These are phyloP conservation scores for Malus hybrid DNA, from an alignment of 331 rosid species.

Conservation along the genomic window DNA sequence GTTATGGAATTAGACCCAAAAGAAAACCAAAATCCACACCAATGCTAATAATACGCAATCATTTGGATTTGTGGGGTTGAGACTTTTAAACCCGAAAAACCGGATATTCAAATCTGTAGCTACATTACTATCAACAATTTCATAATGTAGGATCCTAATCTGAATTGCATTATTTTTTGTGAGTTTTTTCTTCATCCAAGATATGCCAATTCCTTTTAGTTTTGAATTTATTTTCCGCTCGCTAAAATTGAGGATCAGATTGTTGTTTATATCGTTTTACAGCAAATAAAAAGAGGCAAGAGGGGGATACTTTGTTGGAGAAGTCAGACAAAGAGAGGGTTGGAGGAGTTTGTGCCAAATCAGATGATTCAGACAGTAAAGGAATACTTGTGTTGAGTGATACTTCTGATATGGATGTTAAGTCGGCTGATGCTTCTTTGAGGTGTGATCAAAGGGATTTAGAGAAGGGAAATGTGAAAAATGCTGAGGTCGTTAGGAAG, in stretches of 20 bases:
- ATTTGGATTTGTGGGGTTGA: neutral
- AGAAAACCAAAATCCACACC: neutral
- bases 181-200: neutral
- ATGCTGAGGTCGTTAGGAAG: constrained; percentile 21
- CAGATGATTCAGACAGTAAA: constrained; percentile 43
- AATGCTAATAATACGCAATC: neutral
- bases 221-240: neutral
- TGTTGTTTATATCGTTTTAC: constrained; percentile 22
- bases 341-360: constrained; percentile 34
- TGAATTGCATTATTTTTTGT: neutral
- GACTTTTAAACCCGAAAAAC: neutral
- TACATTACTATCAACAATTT: neutral
- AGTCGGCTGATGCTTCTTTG: constrained; percentile 28
- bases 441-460: constrained; percentile 29
- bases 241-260: constrained; percentile 13
- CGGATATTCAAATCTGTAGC: neutral
- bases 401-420: constrained; percentile 46
- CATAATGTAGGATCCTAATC: neutral
- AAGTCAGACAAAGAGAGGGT: constrained; percentile 55
- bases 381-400: constrained; percentile 37
- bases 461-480: constrained; percentile 28
- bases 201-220: neutral
- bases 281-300: constrained; percentile 59
- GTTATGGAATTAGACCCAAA: neutral
- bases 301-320: constrained; percentile 51